Evolutionary conservation across 2,329 filamentous ascomycete genomes (phyloP), one percentile per base, ranked within the genome.

Genomic region (Neofusicoccum sp.): DNA sequence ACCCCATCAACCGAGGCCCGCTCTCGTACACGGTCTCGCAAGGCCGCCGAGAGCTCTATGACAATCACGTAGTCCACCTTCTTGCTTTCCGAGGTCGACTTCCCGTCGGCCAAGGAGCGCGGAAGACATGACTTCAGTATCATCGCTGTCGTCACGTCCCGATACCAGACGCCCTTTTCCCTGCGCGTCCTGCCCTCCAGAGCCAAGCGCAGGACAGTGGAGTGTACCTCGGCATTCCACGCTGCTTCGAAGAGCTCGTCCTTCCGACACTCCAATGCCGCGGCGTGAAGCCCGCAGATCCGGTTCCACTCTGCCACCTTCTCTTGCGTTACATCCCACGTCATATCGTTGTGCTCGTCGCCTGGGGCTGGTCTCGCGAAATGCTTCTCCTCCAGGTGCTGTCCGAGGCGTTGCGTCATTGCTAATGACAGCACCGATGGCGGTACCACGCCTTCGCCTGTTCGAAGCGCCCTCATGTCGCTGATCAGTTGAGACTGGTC

Each of bases 51-150:
- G 4, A 33, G 48, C 45, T 65, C 64, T 4, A 63, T 11, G 33
- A 50, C 44, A 6, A 65, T 49, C 14, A 52, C 60, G 37, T 63
- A 65, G 31, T 65, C 61, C 9, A 63, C 47, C 64, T 41, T 65
- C 41, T 63, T 65, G 8, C 33, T 31, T 7, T 4, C 14, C 5
- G 14, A 37, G 4, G 4, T 16, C 33, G 31, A 7, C 45, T 6
- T n/a, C 12, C 11, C 28, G 22, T 16, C 11, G 28, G 5, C 14
- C 3, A 14, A 4, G 3, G 28, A 5, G 22, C 1, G 22, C 22
- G 16, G 50, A 29, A 56, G 50, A 11, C 22, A 22, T 1, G 49
- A 41, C 7, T 54, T 12, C 1, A 11, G 5, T 4, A 33, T 56
- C 4, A 8, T 12, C 3, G 52, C 52, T 1, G 52, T 56, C 4